Evolutionary conservation across 352 stramenopile genomes (phyloP), one percentile per base, ranked within the genome.

Genomic region (Pythium guiyangense): DNA sequence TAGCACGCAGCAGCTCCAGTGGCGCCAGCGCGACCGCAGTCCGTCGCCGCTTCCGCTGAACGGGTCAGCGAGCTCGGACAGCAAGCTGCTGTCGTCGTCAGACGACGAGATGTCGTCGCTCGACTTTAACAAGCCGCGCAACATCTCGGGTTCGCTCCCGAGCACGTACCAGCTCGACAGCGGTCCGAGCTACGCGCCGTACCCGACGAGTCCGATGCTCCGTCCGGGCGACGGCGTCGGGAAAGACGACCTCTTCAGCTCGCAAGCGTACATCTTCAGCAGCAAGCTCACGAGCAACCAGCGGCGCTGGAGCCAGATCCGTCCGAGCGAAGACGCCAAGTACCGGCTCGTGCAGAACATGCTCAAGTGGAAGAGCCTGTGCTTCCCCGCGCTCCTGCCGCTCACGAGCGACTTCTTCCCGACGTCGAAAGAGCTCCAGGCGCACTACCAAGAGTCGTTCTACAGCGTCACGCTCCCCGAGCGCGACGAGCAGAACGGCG

Each of bases 321-420:
- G 77, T 0, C 73, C 81, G 11, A 74, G 61, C 29, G 77, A 89
- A 65, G 72, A 80, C 42, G 70, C 70, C 18, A 73, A 70, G 25
- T 76, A 77, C 40, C 79, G 89, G 20, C 68, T 78, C 22, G 74
- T 86, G 18, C 79, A 90, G 61, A 91, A 93, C 55, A 86, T 96
- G 15, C 86, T 97, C 14, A 99, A 98, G 64, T 99, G 96, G 96
- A 98, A 98, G 58, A 97, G 86, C 62, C 69, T 99, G 22, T 97
- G 84, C 44, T 97, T 98, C 60, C 97, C 97, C 6, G 97, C 96
- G 6, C 88, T 99, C 59, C 74, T 98, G 26, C 92, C 92, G 22
- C 74, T 97, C 14, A 94, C 90, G 12, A 97, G 86, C 27, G 91
- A 97, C 60, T 97, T 89, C 58, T 79, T 96, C 29, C 90, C 90